Evolutionary conservation across 306 rosid species (phyloP).

Genomic region (Arachis stenosperma): DNA sequence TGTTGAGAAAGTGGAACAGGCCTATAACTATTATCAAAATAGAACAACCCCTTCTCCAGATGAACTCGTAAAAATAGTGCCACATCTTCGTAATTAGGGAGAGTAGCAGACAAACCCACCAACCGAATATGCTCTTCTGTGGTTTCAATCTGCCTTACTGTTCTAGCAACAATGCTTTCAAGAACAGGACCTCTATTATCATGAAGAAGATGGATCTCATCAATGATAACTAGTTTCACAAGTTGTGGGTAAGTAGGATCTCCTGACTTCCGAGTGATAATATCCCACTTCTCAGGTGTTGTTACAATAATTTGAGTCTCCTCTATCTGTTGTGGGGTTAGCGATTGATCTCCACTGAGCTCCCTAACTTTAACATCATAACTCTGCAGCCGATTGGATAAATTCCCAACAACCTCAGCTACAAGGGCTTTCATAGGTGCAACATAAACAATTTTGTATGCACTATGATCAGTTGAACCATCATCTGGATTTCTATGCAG

Average conservation of each 20-base stretch:
- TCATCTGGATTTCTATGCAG: constrained; percentile 77
- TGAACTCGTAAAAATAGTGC: constrained; percentile 91
- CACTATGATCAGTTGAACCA: constrained; percentile 64
- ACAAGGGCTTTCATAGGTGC: constrained; percentile 99
- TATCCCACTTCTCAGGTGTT: constrained; percentile 99
- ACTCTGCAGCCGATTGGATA: constrained; percentile 89
- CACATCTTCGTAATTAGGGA: constrained; percentile 91
- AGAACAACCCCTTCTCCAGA: constrained; percentile 64
- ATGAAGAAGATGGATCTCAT: constrained; percentile 97
- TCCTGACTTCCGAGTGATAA: constrained; percentile 91
- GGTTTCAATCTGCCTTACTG: constrained; percentile 94
- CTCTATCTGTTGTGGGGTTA: constrained; percentile 90
- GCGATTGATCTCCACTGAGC: constrained; percentile 92
- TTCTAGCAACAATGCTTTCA: constrained; percentile 96
- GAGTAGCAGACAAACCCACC: constrained; percentile 96
- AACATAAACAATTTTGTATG: constrained; percentile 90
- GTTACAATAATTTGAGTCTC: constrained; percentile 98
- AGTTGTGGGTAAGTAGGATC: constrained; percentile 94
- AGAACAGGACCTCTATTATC: constrained; percentile 98
- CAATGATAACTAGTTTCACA: constrained; percentile 88
- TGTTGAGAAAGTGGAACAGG: constrained; percentile 98
- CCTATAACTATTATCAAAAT: constrained; percentile 91
- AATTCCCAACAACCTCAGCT: constrained; percentile 94
- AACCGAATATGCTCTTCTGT: constrained; percentile 89
- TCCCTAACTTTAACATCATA: constrained; percentile 85